Conservation (phyloP, 2,329 filamentous ascomycete genomes). For the Fusarium sp. region DNA sequence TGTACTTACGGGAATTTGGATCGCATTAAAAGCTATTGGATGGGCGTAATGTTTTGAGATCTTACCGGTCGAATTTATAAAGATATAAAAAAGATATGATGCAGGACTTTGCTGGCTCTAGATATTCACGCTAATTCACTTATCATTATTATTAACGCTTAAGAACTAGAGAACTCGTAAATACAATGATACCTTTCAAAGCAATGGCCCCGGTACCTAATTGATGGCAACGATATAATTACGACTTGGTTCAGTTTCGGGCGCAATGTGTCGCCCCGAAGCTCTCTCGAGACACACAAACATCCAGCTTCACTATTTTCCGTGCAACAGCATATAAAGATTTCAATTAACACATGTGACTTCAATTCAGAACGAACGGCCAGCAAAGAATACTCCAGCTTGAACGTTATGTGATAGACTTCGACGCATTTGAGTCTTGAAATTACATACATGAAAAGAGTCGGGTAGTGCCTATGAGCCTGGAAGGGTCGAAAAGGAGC, state of each 20-base stretch:
- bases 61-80: neutral
- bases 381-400: accelerated
- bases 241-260: neutral
- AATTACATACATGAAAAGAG: no score
- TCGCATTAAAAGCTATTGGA: neutral
- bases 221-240: neutral
- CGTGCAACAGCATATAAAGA: no score
- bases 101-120: neutral
- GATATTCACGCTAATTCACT: neutral
- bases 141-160: accelerated
- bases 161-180: accelerated
- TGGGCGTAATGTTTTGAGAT: no score
- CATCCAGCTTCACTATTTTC: accelerated
- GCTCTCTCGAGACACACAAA: neutral
- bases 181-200: accelerated
- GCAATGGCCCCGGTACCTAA: accelerated
- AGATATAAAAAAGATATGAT: neutral
- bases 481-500: no score
- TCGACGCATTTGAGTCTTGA: neutral
- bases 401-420: accelerated
- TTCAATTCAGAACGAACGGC: accelerated
- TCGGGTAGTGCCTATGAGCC: neutral
- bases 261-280: neutral
- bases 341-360: accelerated
- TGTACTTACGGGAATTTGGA: no score